Evolutionary conservation across 495 filamentous ascomycete genomes (phyloP), one percentile per base, ranked within the genome.

Genomic region (Cercophora newfieldiana): DNA sequence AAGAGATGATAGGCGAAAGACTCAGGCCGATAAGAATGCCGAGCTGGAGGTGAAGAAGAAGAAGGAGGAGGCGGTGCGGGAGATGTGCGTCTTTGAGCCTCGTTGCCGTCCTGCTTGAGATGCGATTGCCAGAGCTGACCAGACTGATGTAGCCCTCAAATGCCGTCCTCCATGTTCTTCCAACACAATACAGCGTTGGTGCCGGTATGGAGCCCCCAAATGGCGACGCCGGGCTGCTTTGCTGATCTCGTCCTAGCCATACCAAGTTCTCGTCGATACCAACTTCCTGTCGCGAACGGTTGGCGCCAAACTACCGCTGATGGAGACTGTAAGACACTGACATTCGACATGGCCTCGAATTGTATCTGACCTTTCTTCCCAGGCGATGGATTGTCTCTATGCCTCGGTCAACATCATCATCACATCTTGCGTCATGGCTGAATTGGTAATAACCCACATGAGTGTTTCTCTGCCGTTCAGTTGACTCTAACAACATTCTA

Each of bases 221-320:
- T 24, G 7, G 0, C 22, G 3, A 26, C 7, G 0, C 21, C 10
- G 18, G 26, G 2, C 21, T 19, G 19, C n/a, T 8, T 24, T 64
- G 58, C 65, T 73, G 44, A 73, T 21, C n/a, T 26, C 16, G 24
- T 57, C 16, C 19, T 24, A 73, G 69, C 74, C 74, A 22, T 76
- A 76, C 26, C 69, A 76, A 63, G 59, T 76, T 49, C 67, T 76
- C 1, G 72, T 76, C 25, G 93, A 97, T 79, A 97, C 94, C 79
- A 97, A 97, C 76, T 99, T 99, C 74, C 86, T 98, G 59, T 91
- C 88, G 47, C 92, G 96, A 75, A 93, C 92, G 4, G 92, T 98
- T 28, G 90, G 93, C 68, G 85, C 88, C 68, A 99, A 99, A 79
- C 86, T 97, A 18, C 91, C 94, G 25, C 80, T 99, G 3, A 85